These are phyloP conservation scores for Neurospora africana DNA, from an alignment of 495 filamentous ascomycete species.

Conservation along the genomic window DNA sequence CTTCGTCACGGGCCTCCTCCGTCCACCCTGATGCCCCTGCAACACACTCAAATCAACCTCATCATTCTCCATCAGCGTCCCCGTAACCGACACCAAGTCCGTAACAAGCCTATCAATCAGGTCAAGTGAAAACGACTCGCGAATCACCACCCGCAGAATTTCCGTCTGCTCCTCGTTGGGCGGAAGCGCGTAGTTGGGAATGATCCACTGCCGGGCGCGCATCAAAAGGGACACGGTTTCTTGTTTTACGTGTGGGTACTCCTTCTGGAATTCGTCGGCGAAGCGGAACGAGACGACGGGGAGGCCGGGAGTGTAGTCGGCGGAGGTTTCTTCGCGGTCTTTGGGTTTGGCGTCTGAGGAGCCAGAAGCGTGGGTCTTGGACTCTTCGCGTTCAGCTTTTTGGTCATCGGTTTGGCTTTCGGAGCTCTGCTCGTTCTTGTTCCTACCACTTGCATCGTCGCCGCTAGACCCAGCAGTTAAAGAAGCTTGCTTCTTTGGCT, in stretches of 20 bases:
- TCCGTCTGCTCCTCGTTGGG: conserved; percentile 53
- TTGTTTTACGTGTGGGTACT: conserved; percentile 58
- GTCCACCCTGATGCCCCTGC: conserved; percentile 20
- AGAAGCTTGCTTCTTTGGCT: conserved; percentile 10
- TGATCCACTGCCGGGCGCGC: conserved; percentile 62
- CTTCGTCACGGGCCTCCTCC: conserved; percentile 11
- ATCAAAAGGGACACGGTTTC: conserved; percentile 53
- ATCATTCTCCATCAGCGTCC: conserved; percentile 45
- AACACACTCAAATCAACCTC: conserved; percentile 35
- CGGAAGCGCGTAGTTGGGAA: conserved; percentile 65
- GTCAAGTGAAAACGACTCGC: conserved; percentile 60
- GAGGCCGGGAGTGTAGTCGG: conserved; percentile 55
- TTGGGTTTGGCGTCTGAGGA: background rate
- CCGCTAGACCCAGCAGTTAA: background rate
- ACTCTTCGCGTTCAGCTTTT: conserved; percentile 20
- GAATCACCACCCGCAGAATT: conserved; percentile 58
- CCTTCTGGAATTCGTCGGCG: conserved; percentile 48
- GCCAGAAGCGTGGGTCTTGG: background rate
- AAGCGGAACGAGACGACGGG: conserved; percentile 65
- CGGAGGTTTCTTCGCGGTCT: conserved; percentile 26
- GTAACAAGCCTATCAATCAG: conserved; percentile 51
- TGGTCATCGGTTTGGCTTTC: background rate
- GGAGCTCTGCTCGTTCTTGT: conserved; percentile 16
- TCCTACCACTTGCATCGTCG: background rate
- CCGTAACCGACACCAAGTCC: conserved; percentile 46